Evolutionary conservation across 2,329 filamentous ascomycete species (phyloP).

Genomic region (Akanthomyces lecanii): DNA sequence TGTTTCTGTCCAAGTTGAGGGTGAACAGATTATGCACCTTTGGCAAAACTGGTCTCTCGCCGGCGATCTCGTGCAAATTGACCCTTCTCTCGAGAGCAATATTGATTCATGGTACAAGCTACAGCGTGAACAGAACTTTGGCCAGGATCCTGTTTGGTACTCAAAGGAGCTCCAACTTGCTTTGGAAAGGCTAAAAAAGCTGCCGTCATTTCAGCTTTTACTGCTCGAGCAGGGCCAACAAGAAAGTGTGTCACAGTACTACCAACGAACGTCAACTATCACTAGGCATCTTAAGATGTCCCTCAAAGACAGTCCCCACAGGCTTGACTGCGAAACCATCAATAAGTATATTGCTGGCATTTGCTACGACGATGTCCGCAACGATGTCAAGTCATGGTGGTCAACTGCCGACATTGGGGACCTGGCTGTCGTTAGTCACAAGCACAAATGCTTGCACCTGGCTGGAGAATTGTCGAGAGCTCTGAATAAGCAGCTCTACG

Average conservation of each 20-base stretch:
- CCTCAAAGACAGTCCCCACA: slow-evolving; percentile 24
- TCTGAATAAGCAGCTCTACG: slow-evolving; percentile 45
- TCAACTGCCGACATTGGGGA: slow-evolving; percentile 20
- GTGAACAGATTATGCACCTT: slow-evolving; percentile 47
- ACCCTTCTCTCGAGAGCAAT: slow-evolving; percentile 29
- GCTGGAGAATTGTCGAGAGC: slow-evolving; percentile 53
- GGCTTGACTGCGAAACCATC: slow-evolving; percentile 26
- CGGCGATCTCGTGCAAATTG: slow-evolving; percentile 19
- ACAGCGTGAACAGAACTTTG: slow-evolving; percentile 37
- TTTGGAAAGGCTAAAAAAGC: slow-evolving; percentile 46
- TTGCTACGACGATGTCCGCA: slow-evolving; percentile 40
- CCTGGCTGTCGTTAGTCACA: slow-evolving; percentile 41
- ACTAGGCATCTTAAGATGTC: slow-evolving; percentile 34
- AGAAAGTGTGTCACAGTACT: slow-evolving; percentile 50
- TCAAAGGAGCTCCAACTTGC: slow-evolving; percentile 49
- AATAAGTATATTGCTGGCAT: slow-evolving; percentile 52
- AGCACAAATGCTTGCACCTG: slow-evolving; percentile 54
- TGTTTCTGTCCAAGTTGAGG: slow-evolving; percentile 51
- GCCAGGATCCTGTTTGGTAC: slow-evolving; percentile 45
- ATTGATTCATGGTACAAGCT: slow-evolving; percentile 45
- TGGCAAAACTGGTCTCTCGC: slow-evolving; percentile 35
- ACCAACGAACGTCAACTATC: slow-evolving; percentile 35
- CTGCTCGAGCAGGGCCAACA: slow-evolving; percentile 50
- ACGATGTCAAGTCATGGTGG: slow-evolving; percentile 30
- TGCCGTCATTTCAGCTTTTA: slow-evolving; percentile 50